A percentile compares a stretch with the other conserved stretches of the same genome.
These are phyloP conservation scores for Russula sp. DNA, from an alignment of 768 basidiomycete species.

Conservation along the genomic window DNA sequence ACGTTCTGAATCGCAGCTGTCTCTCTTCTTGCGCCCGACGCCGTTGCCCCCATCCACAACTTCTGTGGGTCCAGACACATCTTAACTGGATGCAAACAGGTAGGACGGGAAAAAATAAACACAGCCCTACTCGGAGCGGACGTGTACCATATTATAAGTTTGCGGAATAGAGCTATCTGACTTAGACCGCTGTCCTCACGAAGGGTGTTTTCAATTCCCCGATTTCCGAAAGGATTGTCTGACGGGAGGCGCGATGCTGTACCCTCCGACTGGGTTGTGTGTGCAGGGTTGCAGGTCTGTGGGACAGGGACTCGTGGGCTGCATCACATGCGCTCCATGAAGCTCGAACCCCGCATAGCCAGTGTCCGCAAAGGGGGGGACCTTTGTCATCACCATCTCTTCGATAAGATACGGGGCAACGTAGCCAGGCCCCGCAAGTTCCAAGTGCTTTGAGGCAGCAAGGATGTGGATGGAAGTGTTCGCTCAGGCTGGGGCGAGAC, in stretches of 20 bases:
- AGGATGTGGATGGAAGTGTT: background rate
- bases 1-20: conserved; percentile 12
- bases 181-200: background rate
- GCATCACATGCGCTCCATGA: background rate
- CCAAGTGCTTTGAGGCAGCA: background rate
- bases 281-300: background rate
- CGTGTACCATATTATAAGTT: conserved; percentile 4
- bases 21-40: conserved; percentile 19
- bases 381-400: background rate
- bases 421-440: background rate
- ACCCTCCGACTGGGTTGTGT: background rate
- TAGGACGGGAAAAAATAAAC: conserved; percentile 1
- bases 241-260: background rate
- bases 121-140: background rate
- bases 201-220: background rate
- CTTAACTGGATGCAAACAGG: background rate
- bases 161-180: background rate
- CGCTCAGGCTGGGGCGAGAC: background rate
- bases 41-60: conserved; percentile 3
- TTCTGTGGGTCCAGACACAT: background rate
- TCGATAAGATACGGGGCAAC: background rate
- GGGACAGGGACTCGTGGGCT: background rate
- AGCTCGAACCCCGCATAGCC: background rate
- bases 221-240: background rate
- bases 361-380: background rate